Base-by-base conservation (phyloP, 1,139 yeast species). In the Kodamaea ohmeri region DNA sequence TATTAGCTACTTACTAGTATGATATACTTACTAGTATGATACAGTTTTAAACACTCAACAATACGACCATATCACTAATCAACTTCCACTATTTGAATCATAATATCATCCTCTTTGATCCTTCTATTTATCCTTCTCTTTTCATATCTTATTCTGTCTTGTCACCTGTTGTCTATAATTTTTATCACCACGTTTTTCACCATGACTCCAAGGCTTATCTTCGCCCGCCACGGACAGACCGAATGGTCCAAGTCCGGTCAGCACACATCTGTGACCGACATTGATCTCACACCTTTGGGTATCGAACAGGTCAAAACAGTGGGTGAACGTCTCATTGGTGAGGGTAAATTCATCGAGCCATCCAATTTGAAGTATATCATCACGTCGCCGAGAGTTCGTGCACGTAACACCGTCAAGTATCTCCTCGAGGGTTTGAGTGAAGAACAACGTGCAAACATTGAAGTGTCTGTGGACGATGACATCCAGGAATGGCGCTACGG, bases 401-500 rank as follows among this genome's bases (percentile, higher is more conserved):
- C 97, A 2, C 68, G 71, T 43, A 80, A 80, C 48, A 90, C 97
- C 0, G 76, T 78, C 36, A 73, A 82, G 15, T 61, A 82, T 42
- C 62, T 84, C 24, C 59, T 80, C 32, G 74, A 69, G 43, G 50
- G 60, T 13, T 58, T 86, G 38, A 67, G 74, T 32, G 76, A 68
- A n/a, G 72, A 67, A 30, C 63, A 69, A 28, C 66, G 63, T 45
- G 57, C 69, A 14, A 53, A 63, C 13, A 68, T 80, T 38, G 64
- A 69, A 2, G 53, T 75, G 28, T 60, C 65, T 32, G 76, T 76
- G 14, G 90, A 84, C 46, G 78, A 84, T 36, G 83, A 83, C 51
- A 63, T 88, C 36, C 73, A 94, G 47, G 97, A 90, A 63, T 90
- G 97, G 97, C 94, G 87, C 50, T 90, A 90, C 55, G 97, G 97